A percentile compares a stretch with the other conserved stretches of the same genome.
phyloP scores from a whole-genome alignment of 495 filamentous ascomycete genomes.

The Letharia lupina region DNA sequence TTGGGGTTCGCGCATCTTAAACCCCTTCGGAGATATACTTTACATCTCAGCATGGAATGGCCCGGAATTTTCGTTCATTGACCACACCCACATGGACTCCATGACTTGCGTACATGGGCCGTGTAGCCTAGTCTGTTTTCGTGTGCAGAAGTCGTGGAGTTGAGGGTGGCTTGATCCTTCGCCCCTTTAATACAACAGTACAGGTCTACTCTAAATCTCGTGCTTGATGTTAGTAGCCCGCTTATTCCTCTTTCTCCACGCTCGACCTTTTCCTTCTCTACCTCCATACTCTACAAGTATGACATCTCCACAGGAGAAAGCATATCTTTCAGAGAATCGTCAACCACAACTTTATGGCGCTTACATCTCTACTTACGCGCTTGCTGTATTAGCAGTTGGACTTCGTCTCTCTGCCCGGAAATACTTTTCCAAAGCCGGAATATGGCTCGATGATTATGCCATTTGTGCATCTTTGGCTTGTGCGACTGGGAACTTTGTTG shows the following conservation, averaged over 20 bases:
- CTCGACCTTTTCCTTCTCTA: not conserved
- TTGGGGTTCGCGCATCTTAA: too few species aligned
- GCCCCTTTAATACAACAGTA: not conserved
- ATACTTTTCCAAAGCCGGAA: slow-evolving; percentile 8
- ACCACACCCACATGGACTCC: too few species aligned
- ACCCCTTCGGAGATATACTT: too few species aligned
- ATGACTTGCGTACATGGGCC: not conserved
- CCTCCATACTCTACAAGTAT: not conserved
- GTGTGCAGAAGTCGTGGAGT: not conserved
- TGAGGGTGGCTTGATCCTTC: not conserved
- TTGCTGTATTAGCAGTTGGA: slow-evolving; percentile 11
- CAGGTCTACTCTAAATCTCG: not conserved
- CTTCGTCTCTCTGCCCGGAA: slow-evolving; percentile 9
- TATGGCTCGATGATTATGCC: slow-evolving; percentile 10
- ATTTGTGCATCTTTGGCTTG: slow-evolving; percentile 5
- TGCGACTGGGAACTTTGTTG: slow-evolving; percentile 3
- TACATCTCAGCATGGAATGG: not conserved
- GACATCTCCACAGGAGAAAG: not conserved
- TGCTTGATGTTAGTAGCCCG: not conserved
- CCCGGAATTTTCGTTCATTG: too few species aligned
- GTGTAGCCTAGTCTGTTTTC: not conserved
- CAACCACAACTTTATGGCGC: slow-evolving; percentile 4
- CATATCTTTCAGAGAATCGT: slow-evolving; percentile 9
- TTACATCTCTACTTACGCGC: slow-evolving; percentile 5
- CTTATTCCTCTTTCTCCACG: not conserved